Evolutionary conservation across 148 eudicot species (phyloP).

Genomic region (Persicaria tinctoria): DNA sequence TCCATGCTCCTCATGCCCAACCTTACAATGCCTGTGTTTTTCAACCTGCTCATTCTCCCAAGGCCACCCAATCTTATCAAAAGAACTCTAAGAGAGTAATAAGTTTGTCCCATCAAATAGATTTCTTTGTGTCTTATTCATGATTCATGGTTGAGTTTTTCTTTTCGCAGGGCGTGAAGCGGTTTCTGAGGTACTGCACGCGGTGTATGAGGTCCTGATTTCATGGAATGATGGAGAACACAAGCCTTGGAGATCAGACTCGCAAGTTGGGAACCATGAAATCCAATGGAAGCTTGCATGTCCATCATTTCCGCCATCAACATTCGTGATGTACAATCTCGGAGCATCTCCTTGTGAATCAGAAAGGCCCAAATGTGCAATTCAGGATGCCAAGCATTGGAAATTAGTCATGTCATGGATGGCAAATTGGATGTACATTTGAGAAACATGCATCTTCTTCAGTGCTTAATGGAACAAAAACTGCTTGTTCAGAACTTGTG

Average conservation of each 20-base stretch:
- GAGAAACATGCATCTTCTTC: not conserved
- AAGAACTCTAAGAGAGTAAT: not conserved
- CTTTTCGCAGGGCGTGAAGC: not conserved
- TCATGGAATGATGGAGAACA: not conserved
- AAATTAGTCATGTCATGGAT: not conserved
- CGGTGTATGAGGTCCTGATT: not conserved
- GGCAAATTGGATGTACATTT: constrained; percentile 3
- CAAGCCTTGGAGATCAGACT: not conserved
- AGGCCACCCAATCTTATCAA: not conserved
- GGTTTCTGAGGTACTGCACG: not conserved
- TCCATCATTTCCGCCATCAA: not conserved
- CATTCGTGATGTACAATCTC: not conserved
- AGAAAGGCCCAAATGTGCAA: not conserved
- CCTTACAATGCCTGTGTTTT: not conserved
- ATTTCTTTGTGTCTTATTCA: not conserved
- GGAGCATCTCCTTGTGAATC: not conserved
- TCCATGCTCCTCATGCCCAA: not conserved
- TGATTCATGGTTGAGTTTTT: not conserved
- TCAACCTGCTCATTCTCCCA: not conserved
- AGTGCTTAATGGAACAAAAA: not conserved
- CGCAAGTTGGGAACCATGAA: not conserved
- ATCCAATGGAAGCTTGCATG: not conserved
- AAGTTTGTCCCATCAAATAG: not conserved
- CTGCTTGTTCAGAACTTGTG: not conserved
- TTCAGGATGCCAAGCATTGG: not conserved